These are phyloP conservation scores for Nyssa sinensis DNA, from an alignment of 148 eudicot genomes.

Conservation along the genomic window DNA sequence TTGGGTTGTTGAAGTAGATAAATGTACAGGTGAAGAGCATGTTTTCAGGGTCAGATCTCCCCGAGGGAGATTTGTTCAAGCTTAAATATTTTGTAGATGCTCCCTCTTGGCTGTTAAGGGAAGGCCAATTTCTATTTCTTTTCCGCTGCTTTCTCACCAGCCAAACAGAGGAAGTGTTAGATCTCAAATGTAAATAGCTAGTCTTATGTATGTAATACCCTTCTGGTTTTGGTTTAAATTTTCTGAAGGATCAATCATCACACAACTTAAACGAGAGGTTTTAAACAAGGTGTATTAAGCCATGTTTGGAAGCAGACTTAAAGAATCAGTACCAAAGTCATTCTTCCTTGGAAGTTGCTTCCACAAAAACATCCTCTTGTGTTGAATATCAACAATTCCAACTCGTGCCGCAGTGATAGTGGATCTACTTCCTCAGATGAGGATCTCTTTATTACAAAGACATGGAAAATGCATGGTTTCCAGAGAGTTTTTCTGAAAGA, in stretches of 20 bases:
- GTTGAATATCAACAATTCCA: too few relatives aligned
- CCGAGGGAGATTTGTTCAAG: conserved; percentile 18
- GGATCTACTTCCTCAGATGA: too few relatives aligned
- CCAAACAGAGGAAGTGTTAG: background rate
- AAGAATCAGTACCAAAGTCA: too few relatives aligned
- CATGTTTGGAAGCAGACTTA: too few relatives aligned
- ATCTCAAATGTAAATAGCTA: conserved; percentile 12
- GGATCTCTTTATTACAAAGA: too few relatives aligned
- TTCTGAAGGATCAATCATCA: background rate
- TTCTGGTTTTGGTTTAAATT: background rate
- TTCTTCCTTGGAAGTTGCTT: too few relatives aligned
- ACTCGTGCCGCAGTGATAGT: too few relatives aligned
- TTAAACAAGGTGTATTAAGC: too few relatives aligned
- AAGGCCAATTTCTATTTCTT: background rate
- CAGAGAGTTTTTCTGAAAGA: too few relatives aligned
- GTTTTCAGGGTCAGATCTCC: conserved; percentile 64
- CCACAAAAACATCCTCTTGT: too few relatives aligned
- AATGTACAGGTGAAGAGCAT: conserved; percentile 87
- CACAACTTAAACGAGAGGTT: too few relatives aligned
- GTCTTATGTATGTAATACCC: background rate
- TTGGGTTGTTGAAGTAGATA: conserved; percentile 77
- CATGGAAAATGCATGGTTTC: too few relatives aligned
- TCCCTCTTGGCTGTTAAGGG: background rate
- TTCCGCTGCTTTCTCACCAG: background rate
- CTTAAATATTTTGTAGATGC: background rate